phyloP scores from a whole-genome alignment of 2,329 filamentous ascomycete species.

The Aspergillus unguis region DNA sequence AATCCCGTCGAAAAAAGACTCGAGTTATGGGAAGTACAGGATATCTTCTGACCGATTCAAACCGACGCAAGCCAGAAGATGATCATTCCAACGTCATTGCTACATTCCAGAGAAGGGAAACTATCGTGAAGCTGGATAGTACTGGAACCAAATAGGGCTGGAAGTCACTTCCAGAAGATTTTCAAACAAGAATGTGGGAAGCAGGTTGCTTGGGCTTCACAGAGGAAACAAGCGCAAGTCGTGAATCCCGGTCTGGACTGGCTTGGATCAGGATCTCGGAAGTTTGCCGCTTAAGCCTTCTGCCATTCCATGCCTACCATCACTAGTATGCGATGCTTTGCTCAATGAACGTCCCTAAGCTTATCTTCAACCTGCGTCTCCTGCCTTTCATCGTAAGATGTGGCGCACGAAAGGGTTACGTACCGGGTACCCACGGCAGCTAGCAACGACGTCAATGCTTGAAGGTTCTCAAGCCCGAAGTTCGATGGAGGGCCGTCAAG shows the following conservation, averaged over 20 bases:
- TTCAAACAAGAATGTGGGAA: constrained; percentile 7
- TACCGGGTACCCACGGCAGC: neutral
- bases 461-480: neutral
- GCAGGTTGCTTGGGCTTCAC: neutral
- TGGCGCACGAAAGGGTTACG: neutral
- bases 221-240: too few species aligned
- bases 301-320: constrained; percentile 2
- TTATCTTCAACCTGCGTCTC: too few species aligned
- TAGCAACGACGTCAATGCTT: neutral
- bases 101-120: constrained; percentile 6
- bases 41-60: neutral
- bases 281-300: neutral
- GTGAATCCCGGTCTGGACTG: neutral
- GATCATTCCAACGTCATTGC: constrained; percentile 2
- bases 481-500: constrained; percentile 2
- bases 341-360: too few species aligned
- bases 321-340: too few species aligned
- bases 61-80: neutral
- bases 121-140: neutral
- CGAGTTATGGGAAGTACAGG: neutral
- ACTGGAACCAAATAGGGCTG: neutral
- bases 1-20: too few species aligned
- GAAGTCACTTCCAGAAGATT: constrained; percentile 1
- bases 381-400: too few species aligned
- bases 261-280: neutral